Conservation (phyloP, 1,139 yeast species). For the Arxiozyma slooffiae region DNA sequence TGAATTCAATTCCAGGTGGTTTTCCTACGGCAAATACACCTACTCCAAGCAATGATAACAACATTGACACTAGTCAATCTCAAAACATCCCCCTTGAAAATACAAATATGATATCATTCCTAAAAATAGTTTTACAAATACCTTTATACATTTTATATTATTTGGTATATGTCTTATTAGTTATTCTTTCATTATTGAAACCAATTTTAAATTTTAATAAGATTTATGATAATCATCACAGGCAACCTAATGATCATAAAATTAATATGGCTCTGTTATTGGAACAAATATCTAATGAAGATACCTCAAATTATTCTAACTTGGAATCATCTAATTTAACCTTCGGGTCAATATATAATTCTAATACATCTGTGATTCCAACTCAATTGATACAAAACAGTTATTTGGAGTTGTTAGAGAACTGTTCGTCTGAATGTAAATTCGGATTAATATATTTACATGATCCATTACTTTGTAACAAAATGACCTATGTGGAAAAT, state of each 20-base stretch:
- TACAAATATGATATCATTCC: not conserved
- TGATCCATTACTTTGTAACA: slow-evolving; percentile 61
- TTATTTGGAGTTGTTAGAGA: slow-evolving; percentile 21
- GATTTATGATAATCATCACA: slow-evolving; percentile 18
- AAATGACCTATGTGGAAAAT: slow-evolving; percentile 44
- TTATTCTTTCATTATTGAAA: slow-evolving; percentile 12
- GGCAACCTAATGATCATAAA: slow-evolving; percentile 11
- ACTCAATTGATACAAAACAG: slow-evolving; percentile 16
- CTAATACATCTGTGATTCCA: slow-evolving; percentile 17
- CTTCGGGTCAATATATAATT: slow-evolving; percentile 20
- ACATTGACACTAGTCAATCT: not conserved
- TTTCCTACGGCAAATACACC: slow-evolving; percentile 7
- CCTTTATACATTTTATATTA: slow-evolving; percentile 22
- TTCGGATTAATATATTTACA: slow-evolving; percentile 69
- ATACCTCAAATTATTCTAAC: slow-evolving; percentile 1
- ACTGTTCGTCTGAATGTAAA: slow-evolving; percentile 24
- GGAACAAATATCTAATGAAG: slow-evolving; percentile 14
- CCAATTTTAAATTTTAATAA: slow-evolving; percentile 18
- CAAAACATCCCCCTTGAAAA: not conserved
- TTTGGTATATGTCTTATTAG: slow-evolving; percentile 11
- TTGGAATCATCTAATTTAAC: slow-evolving; percentile 2
- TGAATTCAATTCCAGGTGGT: slow-evolving; percentile 7
- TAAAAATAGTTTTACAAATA: slow-evolving; percentile 6
- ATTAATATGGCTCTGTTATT: slow-evolving; percentile 13
- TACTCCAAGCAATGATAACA: not conserved